These are phyloP conservation scores for Crinitomyces ghanaensis DNA, from an alignment of 805 yeast genomes.

Conservation along the genomic window DNA sequence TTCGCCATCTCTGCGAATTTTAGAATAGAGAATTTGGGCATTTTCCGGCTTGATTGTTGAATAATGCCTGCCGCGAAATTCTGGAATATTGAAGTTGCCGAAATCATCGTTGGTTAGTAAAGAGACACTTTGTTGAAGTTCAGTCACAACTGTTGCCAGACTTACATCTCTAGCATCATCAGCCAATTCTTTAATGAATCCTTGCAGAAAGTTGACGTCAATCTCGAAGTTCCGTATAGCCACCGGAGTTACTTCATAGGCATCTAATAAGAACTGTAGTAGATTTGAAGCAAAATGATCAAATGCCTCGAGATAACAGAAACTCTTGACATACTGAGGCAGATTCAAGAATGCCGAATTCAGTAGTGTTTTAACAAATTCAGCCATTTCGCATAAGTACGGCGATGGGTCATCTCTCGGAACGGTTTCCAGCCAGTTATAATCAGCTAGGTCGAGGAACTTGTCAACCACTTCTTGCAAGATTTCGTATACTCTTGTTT, in stretches of 20 bases:
- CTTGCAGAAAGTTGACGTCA: constrained; percentile 71
- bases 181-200: constrained; percentile 26
- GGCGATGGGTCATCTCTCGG: constrained; percentile 53
- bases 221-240: constrained; percentile 64
- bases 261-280: constrained; percentile 45
- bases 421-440: constrained; percentile 60
- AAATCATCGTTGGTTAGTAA: constrained; percentile 50
- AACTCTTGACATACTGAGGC: constrained; percentile 64
- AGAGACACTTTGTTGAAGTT: constrained; percentile 69
- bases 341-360: constrained; percentile 72
- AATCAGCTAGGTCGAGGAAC: constrained; percentile 72
- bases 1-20: constrained; percentile 20
- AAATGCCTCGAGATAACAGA: constrained; percentile 76
- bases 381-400: constrained; percentile 72
- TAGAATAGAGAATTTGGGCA: constrained; percentile 50
- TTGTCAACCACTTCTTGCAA: constrained; percentile 73
- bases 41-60: constrained; percentile 65
- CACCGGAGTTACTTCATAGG: constrained; percentile 43
- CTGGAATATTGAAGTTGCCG: constrained; percentile 48
- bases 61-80: constrained; percentile 49
- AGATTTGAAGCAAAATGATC: constrained; percentile 72
- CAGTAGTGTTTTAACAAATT: constrained; percentile 74
- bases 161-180: constrained; percentile 22
- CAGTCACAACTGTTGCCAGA: constrained; percentile 62
- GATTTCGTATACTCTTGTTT: constrained; percentile 66